Evolutionary conservation across 2,329 filamentous ascomycete species (phyloP).

Genomic region (Neoscytalidium dimidiatum): DNA sequence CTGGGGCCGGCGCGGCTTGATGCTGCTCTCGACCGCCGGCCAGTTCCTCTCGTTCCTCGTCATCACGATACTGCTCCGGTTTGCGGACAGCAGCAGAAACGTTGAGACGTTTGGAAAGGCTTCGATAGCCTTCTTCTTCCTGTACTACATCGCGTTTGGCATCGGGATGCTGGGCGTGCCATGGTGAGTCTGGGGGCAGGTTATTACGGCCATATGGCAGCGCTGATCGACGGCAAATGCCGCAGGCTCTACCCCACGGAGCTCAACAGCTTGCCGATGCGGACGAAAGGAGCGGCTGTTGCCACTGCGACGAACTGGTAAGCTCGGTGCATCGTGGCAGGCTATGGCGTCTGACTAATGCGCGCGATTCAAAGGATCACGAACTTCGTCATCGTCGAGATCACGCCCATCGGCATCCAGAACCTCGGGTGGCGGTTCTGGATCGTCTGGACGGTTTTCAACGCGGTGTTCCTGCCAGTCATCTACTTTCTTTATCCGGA

Average conservation of each 20-base stretch:
- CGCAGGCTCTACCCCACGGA: slow-evolving; percentile 46
- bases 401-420: slow-evolving; percentile 48
- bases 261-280: slow-evolving; percentile 52
- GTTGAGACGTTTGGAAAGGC: slow-evolving; percentile 36
- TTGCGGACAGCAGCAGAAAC: slow-evolving; percentile 32
- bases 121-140: slow-evolving; percentile 54
- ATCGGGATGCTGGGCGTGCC: slow-evolving; percentile 53
- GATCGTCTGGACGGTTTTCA: slow-evolving; percentile 48
- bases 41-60: slow-evolving; percentile 55
- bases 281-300: slow-evolving; percentile 51
- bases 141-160: slow-evolving; percentile 58
- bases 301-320: slow-evolving; percentile 52
- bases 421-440: slow-evolving; percentile 45
- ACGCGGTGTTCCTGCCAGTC: slow-evolving; percentile 51
- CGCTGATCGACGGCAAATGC: too few relatives aligned
- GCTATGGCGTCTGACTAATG: neutral
- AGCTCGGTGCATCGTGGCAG: neutral
- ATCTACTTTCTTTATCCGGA: slow-evolving; percentile 37
- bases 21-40: slow-evolving; percentile 58
- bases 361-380: slow-evolving; percentile 41
- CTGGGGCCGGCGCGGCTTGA: slow-evolving; percentile 59
- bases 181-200: slow-evolving; percentile 29
- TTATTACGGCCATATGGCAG: too few relatives aligned
- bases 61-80: slow-evolving; percentile 53
- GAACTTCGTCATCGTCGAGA: slow-evolving; percentile 47